phyloP scores from a whole-genome alignment of 2,329 filamentous ascomycete genomes.

The Cytospora piceae region DNA sequence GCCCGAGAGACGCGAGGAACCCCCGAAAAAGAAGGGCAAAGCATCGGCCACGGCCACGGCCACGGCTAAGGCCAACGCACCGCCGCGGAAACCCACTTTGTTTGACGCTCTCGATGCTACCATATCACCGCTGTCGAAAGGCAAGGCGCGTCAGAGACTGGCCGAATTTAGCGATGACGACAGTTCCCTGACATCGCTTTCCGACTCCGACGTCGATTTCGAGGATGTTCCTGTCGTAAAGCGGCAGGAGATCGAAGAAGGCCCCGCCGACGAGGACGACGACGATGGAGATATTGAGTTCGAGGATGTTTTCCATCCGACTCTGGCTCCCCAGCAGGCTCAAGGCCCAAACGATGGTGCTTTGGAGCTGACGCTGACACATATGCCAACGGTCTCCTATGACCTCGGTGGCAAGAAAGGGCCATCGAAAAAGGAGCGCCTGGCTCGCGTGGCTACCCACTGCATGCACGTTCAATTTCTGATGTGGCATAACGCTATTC shows the following conservation, averaged over 20 bases:
- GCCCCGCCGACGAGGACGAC: constrained; percentile 50
- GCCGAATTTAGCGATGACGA: constrained; percentile 48
- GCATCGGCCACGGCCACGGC: constrained; percentile 33
- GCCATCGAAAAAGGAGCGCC: constrained; percentile 80
- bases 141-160: constrained; percentile 21
- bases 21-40: constrained; percentile 37
- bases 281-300: constrained; percentile 67
- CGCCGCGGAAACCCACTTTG: constrained; percentile 58
- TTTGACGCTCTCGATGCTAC: constrained; percentile 64
- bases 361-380: constrained; percentile 72
- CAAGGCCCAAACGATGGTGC: constrained; percentile 62
- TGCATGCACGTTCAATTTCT: constrained; percentile 86
- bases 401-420: constrained; percentile 75
- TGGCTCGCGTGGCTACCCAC: constrained; percentile 78
- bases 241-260: constrained; percentile 43
- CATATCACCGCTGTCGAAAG: constrained; percentile 40
- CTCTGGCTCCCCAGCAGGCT: constrained; percentile 40
- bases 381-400: constrained; percentile 49
- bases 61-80: constrained; percentile 34
- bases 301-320: constrained; percentile 56
- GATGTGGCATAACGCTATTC: constrained; percentile 85
- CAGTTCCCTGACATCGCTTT: constrained; percentile 56
- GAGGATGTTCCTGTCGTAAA: constrained; percentile 48
- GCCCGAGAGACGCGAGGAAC: constrained; percentile 40
- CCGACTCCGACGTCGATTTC: constrained; percentile 61